Evolutionary conservation across 768 basidiomycete genomes (phyloP), one percentile per base, ranked within the genome.

Genomic region (Xanthoconium stramineum): DNA sequence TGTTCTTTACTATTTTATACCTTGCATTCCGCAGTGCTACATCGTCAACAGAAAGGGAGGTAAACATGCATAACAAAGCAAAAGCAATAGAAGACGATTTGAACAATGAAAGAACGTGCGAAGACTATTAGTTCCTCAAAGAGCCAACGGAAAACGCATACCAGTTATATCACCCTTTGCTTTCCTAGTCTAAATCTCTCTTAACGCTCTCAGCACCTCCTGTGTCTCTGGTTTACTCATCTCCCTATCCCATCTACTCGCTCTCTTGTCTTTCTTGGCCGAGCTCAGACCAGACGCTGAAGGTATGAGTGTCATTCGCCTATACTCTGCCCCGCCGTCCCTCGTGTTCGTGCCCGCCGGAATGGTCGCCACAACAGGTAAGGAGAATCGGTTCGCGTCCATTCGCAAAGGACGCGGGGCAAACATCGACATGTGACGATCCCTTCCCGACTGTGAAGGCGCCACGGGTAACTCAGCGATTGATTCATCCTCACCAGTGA

Each of bases 181-280:
- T 24, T 29, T 24, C 17, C n/a, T 0, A 13, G 40, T 19, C 32
- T 57, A 58, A 30, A 58, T 6, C 44, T 9, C 47, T 29, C 49
- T 47, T 11, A 70, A 37, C 20, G 48, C 55, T 12, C 45, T 60
- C 36, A 69, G 46, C 1, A 66, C 50, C 39, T 65, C 65, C 45
- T 65, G 66, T 14, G 62, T 69, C 29, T 68, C 66, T 2, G 62
- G 55, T 17, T 59, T 61, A 7, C 38, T 52, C 54, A 64, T 9
- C 46, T 66, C 62, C 50, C 17, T 56, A 14, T 55, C 59, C 65
- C 57, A 66, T 20, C 60, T 47, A 8, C 56, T 59, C 17, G 15
- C 14, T 42, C 60, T 52, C 45, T 50, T 70, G n/a, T 53, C 68
- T 48, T 47, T 58, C 52, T 51, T 58, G 13, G 44, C 8, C 46